Evolutionary conservation across 768 basidiomycete genomes (phyloP).

Genomic region (Agaricus sinodeliciosus): DNA sequence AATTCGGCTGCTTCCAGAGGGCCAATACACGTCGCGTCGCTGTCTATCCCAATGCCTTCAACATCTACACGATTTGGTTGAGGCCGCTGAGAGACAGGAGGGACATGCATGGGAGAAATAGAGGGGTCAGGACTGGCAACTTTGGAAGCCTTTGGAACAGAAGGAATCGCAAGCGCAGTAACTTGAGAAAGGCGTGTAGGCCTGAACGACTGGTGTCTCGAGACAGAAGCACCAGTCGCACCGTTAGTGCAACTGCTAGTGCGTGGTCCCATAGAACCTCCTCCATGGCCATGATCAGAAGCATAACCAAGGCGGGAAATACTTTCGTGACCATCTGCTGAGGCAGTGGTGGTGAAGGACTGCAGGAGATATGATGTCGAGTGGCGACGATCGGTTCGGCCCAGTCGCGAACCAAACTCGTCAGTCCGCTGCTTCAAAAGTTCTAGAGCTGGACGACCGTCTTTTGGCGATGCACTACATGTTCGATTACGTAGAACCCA

Average conservation of each 20-base stretch:
- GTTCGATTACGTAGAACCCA: conserved; percentile 55
- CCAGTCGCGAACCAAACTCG: conserved; percentile 1
- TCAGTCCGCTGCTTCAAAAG: neutral
- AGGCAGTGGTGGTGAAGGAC: neutral
- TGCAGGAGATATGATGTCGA: conserved; percentile 7
- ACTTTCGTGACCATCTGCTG: neutral
- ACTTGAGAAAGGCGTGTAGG: conserved; percentile 8
- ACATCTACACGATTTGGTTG: neutral
- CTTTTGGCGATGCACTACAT: conserved; percentile 32
- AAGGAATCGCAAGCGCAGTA: neutral
- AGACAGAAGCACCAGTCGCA: neutral
- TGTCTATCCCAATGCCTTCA: conserved; percentile 13
- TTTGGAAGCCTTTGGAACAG: neutral
- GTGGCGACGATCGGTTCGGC: conserved; percentile 3
- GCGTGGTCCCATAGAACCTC: neutral
- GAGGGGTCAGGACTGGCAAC: neutral
- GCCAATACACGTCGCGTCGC: conserved; percentile 9
- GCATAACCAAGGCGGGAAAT: neutral
- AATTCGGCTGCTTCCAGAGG: neutral
- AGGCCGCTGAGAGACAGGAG: neutral
- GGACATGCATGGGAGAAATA: neutral
- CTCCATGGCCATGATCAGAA: conserved; percentile 8
- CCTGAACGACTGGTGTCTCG: neutral
- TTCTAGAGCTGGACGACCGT: conserved; percentile 7
- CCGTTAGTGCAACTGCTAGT: neutral